A percentile compares a stretch with the other conserved stretches of the same genome.
phyloP scores from a whole-genome alignment of 192 early-diverging fungal species.

The Backusella australiensis region DNA sequence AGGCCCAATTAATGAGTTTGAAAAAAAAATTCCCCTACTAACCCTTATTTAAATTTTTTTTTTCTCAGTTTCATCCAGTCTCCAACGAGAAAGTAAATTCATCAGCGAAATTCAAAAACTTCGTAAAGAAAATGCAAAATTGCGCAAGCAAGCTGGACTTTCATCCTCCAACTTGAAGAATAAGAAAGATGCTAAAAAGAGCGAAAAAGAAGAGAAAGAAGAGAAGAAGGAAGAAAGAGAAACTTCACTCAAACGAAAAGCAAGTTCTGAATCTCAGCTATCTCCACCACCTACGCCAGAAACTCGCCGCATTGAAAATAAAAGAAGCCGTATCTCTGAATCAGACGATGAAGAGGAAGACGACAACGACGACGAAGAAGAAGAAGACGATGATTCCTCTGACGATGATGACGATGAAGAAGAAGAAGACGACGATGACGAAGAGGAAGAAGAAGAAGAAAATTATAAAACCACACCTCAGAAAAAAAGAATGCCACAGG shows the following conservation, averaged over 20 bases:
- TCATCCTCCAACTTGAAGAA: constrained; percentile 1
- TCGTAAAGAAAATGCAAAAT: constrained; percentile 25
- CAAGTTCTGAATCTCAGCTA: constrained; percentile 1
- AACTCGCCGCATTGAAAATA: not conserved
- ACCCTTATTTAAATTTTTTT: not conserved
- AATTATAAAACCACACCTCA: not conserved
- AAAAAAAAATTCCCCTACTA: not conserved
- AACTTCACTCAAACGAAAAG: constrained; percentile 7
- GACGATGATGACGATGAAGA: not conserved
- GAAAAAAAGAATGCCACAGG: constrained; percentile 4
- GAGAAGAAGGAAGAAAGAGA: not conserved
- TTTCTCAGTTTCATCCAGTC: constrained; percentile 14
- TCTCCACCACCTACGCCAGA: constrained; percentile 21
- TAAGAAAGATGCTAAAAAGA: not conserved
- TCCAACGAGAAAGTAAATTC: constrained; percentile 21
- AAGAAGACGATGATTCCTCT: not conserved
- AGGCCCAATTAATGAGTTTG: constrained; percentile 12
- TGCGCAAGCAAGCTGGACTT: constrained; percentile 20
- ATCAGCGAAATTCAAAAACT: constrained; percentile 20
- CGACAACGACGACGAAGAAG: not conserved
- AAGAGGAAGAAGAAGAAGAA: not conserved
- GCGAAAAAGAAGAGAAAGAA: not conserved
- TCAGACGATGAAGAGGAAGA: not conserved
- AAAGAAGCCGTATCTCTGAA: not conserved
- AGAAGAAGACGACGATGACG: not conserved